Evolutionary conservation across 345 rosid genomes (phyloP).

Genomic region (Erodium maritimum): DNA sequence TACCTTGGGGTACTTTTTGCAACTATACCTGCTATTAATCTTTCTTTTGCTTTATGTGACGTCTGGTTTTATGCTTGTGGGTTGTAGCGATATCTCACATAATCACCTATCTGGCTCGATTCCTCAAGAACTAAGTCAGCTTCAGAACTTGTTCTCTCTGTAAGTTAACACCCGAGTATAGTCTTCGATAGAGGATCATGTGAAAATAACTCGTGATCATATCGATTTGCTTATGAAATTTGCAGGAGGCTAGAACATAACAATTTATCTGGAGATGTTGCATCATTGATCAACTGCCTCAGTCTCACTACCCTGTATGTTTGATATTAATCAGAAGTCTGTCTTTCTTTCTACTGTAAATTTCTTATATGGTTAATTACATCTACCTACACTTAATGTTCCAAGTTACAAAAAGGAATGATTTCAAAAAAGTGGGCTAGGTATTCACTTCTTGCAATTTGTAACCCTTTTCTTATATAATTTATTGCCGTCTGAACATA

Average conservation of each 20-base stretch:
- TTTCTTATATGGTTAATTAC: too few species aligned
- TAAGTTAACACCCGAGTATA: too few species aligned
- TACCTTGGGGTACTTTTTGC: too few species aligned
- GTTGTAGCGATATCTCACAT: constrained; percentile 73
- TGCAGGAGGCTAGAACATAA: constrained; percentile 75
- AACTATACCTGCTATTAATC: neutral
- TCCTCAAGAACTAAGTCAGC: constrained; percentile 74
- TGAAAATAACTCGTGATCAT: neutral
- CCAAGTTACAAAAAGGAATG: too few species aligned
- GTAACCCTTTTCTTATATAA: too few species aligned
- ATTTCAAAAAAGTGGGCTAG: too few species aligned
- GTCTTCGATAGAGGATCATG: too few species aligned
- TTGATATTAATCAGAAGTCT: neutral
- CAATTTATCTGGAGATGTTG: constrained; percentile 71
- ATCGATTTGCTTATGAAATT: constrained; percentile 7
- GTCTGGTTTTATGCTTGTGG: constrained; percentile 6
- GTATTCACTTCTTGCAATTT: too few species aligned
- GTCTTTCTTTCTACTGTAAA: constrained; percentile 1
- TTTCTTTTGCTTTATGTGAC: constrained; percentile 9
- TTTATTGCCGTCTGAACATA: neutral
- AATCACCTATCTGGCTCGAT: constrained; percentile 69
- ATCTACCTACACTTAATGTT: too few species aligned
- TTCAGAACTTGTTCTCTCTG: constrained; percentile 60
- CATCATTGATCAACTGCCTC: constrained; percentile 51
- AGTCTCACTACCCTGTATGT: constrained; percentile 65